These are phyloP conservation scores for Mycena belliarum DNA, from an alignment of 768 basidiomycete genomes.

Conservation along the genomic window DNA sequence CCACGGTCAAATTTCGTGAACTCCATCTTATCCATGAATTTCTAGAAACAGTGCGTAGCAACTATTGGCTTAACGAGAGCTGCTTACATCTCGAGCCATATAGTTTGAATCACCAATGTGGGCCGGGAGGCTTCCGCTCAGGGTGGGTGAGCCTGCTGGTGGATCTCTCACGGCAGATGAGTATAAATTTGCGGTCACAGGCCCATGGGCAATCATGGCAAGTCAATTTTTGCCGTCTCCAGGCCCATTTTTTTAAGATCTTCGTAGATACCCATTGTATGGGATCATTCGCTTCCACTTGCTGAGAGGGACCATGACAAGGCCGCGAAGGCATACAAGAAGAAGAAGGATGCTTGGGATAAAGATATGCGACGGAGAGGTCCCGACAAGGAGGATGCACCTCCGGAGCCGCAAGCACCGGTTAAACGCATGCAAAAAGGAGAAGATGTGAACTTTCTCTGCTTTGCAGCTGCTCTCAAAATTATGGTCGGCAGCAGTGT, in stretches of 20 bases:
- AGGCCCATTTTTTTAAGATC: neutral
- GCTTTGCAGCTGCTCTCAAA: constrained; percentile 22
- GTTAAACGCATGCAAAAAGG: constrained; percentile 11
- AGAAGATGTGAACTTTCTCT: constrained; percentile 22
- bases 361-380: too few relatives aligned
- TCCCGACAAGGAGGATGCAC: neutral
- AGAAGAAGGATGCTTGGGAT: neutral
- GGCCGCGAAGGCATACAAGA: neutral
- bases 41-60: neutral
- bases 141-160: constrained; percentile 9
- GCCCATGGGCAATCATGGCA: constrained; percentile 17
- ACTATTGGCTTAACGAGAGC: too few relatives aligned
- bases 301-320: neutral
- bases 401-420: neutral
- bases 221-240: neutral
- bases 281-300: neutral
- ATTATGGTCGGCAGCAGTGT: constrained; percentile 19
- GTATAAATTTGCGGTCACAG: constrained; percentile 22
- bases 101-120: neutral
- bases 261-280: constrained; percentile 16
- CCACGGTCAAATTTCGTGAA: neutral
- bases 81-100: neutral
- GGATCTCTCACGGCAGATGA: constrained; percentile 27
- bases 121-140: too few relatives aligned
- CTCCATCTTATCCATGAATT: neutral